These are phyloP conservation scores for Peltaster fructicola DNA, from an alignment of 2,329 filamentous ascomycete genomes.

Conservation along the genomic window DNA sequence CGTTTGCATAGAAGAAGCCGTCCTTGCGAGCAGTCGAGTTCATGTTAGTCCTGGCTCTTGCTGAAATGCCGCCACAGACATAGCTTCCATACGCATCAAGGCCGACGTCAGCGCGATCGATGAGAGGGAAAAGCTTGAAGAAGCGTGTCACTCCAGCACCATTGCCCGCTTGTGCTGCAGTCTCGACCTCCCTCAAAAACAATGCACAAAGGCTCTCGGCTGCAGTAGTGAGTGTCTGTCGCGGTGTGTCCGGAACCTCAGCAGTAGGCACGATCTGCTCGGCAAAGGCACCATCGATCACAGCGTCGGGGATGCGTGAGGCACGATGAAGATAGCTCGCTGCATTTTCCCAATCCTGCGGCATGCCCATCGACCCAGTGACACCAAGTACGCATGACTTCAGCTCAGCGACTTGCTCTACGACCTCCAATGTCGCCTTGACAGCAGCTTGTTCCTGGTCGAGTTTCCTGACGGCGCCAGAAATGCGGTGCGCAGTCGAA, in stretches of 20 bases:
- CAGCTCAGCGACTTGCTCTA: constrained; percentile 90
- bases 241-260: constrained; percentile 83
- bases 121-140: constrained; percentile 94
- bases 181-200: constrained; percentile 89
- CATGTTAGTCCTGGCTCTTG: constrained; percentile 62
- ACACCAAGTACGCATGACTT: constrained; percentile 93
- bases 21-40: constrained; percentile 51
- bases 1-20: constrained; percentile 79
- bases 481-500: constrained; percentile 69
- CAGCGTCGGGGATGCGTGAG: constrained; percentile 59
- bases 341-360: constrained; percentile 96
- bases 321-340: constrained; percentile 77
- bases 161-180: constrained; percentile 71
- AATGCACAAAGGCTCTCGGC: constrained; percentile 78
- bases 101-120: constrained; percentile 73
- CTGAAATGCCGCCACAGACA: constrained; percentile 85
- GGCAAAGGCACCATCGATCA: constrained; percentile 72
- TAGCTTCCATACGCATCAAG: constrained; percentile 91
- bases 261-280: constrained; percentile 86
- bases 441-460: constrained; percentile 86
- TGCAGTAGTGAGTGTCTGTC: constrained; percentile 69
- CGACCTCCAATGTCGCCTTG: constrained; percentile 74
- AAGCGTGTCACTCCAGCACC: constrained; percentile 82
- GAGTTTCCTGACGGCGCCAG: constrained; percentile 67
- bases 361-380: constrained; percentile 87